Evolutionary conservation across 2,329 filamentous ascomycete species (phyloP), one percentile per base, ranked within the genome.

Genomic region (Dissoconium aciculare): DNA sequence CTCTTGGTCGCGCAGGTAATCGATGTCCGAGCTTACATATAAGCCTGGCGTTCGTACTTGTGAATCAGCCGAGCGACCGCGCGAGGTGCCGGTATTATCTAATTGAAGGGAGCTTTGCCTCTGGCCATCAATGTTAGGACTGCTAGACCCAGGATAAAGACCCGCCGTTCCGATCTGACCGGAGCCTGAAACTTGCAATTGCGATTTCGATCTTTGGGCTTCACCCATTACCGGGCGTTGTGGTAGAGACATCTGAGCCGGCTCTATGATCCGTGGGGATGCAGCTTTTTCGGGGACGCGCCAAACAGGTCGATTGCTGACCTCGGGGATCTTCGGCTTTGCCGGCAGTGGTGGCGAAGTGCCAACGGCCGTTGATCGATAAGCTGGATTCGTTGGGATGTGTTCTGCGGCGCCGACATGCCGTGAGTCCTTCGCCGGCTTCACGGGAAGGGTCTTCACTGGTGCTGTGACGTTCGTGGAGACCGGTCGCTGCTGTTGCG

Each of bases 1-100:
- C 49, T 91, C 84, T 30, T 74, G 69, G 44, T 89, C 83, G 13
- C 81, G 75, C 11, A 92, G 62, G 47, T 81, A 83, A 36, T 92
- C 84, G 31, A 89, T 64, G 47, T 78, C 84, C 0, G 79, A 79
- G 44, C 84, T 79, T 3, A 92, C 67, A 51, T 85, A 82, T 17
- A 81, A 80, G 52, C 85, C 94, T 1, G 73, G 65, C 49, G 87
- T 87, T 27, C 87, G 69, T 32, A 72, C 66, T 38, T 76, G 73
- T 43, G 66, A 54, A 42, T 71, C 71, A n/a, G 72, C 68, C 14
- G 77, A 76, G 46, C 68, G 74, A 1, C 73, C 69, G 16, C 71
- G 59, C 21, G 58, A 59, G 5, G 74, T 53, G 6, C 31, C 26
- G 0, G 66, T 57, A 21, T 77, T 71, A 5, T 71, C 59, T 5